Evolutionary conservation across 768 basidiomycete species (phyloP).

Genomic region (Rhizopogon rudus): DNA sequence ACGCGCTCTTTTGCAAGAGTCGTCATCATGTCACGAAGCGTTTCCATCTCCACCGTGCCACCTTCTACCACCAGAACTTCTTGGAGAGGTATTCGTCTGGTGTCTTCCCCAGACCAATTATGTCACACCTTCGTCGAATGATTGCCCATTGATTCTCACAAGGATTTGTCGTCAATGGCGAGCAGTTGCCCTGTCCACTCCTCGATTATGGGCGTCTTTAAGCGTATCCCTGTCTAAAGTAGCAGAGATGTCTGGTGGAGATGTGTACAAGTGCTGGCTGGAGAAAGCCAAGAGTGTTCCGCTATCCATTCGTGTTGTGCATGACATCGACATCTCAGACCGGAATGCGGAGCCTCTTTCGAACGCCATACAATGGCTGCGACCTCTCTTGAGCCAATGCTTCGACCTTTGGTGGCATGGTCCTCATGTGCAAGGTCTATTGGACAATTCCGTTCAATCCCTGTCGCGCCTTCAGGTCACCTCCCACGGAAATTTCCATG

Average conservation of each 20-base stretch:
- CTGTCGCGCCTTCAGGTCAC: constrained; percentile 20
- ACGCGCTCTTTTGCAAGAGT: constrained; percentile 12
- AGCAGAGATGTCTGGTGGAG: constrained; percentile 7
- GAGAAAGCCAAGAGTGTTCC: constrained; percentile 24
- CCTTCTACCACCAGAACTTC: constrained; percentile 23
- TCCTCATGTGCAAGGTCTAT: constrained; percentile 15
- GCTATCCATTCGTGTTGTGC: constrained; percentile 19
- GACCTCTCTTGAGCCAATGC: constrained; percentile 16
- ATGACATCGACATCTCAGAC: constrained; percentile 11
- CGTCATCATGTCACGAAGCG: constrained; percentile 19
- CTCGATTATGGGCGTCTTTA: constrained; percentile 27
- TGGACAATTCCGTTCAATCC: constrained; percentile 3
- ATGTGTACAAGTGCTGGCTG: constrained; percentile 21
- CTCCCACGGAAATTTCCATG: constrained; percentile 7
- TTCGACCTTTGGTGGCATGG: constrained; percentile 29
- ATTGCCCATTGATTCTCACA: constrained; percentile 22
- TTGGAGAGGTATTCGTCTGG: constrained; percentile 25
- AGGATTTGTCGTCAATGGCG: constrained; percentile 27
- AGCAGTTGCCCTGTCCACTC: constrained; percentile 24
- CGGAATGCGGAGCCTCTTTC: constrained; percentile 3
- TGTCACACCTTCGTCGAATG: constrained; percentile 13
- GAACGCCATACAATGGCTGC: constrained; percentile 16
- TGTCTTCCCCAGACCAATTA: constrained; percentile 23
- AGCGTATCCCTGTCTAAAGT: constrained; percentile 15
- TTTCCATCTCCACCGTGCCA: constrained; percentile 14